phyloP scores from a whole-genome alignment of 163 green algal genomes.

The Chlamydomonas reinhardtii region DNA sequence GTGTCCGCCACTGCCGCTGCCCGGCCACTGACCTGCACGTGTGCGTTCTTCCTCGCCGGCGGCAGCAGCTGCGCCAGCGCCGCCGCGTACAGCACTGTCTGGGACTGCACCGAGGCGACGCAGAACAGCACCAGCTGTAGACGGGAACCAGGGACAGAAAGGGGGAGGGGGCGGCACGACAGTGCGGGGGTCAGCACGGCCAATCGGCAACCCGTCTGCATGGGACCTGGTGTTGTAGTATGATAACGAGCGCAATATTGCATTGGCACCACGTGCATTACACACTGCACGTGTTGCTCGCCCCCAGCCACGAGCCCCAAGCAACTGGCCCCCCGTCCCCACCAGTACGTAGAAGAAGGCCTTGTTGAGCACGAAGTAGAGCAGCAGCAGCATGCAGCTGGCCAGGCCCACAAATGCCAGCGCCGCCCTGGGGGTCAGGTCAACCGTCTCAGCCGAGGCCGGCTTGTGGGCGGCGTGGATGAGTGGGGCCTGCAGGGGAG shows the following conservation, averaged over 20 bases:
- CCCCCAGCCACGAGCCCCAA: no score
- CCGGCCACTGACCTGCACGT: neutral
- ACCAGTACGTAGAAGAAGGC: constrained; percentile 80
- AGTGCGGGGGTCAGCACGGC: neutral
- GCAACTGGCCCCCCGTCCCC: neutral
- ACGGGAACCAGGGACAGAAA: neutral
- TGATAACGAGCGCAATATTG: no score
- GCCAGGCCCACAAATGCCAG: constrained; percentile 80
- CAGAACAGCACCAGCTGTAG: constrained; percentile 62
- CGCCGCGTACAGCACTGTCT: constrained; percentile 54
- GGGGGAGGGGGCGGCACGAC: neutral
- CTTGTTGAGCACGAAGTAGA: constrained; percentile 84
- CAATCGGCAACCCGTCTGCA: neutral
- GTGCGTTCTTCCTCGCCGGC: neutral
- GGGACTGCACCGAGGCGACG: constrained; percentile 58
- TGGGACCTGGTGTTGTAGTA: no score
- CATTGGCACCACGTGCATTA: neutral
- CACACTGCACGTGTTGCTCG: neutral
- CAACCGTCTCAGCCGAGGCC: neutral
- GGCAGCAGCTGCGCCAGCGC: constrained; percentile 7
- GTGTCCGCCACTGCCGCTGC: no score
- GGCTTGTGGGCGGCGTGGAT: neutral
- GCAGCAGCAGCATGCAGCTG: constrained; percentile 76
- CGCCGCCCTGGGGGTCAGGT: constrained; percentile 70
- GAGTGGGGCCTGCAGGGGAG: constrained; percentile 5